Evolutionary conservation across 75 land plant species (phyloP).

Genomic region (Cryptomeria japonica): DNA sequence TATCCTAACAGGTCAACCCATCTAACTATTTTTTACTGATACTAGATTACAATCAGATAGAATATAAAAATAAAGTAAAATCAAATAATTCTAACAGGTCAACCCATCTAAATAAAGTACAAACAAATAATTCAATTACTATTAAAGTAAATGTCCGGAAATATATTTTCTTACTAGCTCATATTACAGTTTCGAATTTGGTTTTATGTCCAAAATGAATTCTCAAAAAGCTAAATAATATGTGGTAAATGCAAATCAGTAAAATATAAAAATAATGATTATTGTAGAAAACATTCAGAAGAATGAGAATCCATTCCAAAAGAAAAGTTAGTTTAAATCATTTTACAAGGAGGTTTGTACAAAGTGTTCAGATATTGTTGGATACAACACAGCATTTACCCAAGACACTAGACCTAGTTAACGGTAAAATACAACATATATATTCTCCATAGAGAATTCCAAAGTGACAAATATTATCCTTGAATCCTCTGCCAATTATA

Average conservation of each 20-base stretch:
- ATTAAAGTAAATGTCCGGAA: background rate
- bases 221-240: background rate
- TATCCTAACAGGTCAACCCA: too few relatives aligned
- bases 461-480: background rate
- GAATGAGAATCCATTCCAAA: background rate
- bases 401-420: background rate
- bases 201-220: background rate
- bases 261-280: too few relatives aligned
- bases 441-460: background rate
- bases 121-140: background rate
- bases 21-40: background rate
- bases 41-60: background rate
- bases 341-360: slow-evolving; percentile 7
- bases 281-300: background rate
- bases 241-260: background rate
- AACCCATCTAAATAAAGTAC: background rate
- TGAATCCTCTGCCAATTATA: background rate
- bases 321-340: background rate
- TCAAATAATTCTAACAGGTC: background rate
- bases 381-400: background rate
- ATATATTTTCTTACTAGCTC: background rate
- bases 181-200: background rate
- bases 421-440: background rate
- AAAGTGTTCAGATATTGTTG: background rate
- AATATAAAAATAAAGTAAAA: too few relatives aligned